phyloP scores from a whole-genome alignment of 768 basidiomycete species.

The Russula ochroleuca region DNA sequence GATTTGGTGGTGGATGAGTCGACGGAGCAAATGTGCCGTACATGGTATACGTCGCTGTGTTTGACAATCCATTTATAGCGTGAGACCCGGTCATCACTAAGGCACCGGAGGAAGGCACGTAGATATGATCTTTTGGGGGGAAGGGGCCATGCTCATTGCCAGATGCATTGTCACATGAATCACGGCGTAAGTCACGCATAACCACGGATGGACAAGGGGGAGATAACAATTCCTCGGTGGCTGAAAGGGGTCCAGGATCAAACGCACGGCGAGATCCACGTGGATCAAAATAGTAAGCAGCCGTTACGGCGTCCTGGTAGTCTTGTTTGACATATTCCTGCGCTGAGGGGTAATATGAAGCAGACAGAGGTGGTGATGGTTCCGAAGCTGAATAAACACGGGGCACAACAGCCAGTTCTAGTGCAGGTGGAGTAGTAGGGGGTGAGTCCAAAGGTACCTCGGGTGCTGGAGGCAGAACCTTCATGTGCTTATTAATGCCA shows the following conservation, averaged over 20 bases:
- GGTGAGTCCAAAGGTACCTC: slow-evolving; percentile 27
- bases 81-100: slow-evolving; percentile 22
- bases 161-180: slow-evolving; percentile 19
- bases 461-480: slow-evolving; percentile 16
- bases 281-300: slow-evolving; percentile 24
- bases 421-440: slow-evolving; percentile 31
- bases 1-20: slow-evolving; percentile 26
- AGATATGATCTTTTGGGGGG: slow-evolving; percentile 16
- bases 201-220: slow-evolving; percentile 10
- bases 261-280: slow-evolving; percentile 20
- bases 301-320: slow-evolving; percentile 7
- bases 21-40: slow-evolving; percentile 23
- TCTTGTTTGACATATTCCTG: slow-evolving; percentile 25
- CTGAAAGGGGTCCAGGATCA: slow-evolving; percentile 4
- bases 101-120: slow-evolving; percentile 16
- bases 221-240: slow-evolving; percentile 12
- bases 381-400: slow-evolving; percentile 16
- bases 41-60: slow-evolving; percentile 12
- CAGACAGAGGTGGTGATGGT: slow-evolving; percentile 17
- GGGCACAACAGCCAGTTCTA: slow-evolving; percentile 27
- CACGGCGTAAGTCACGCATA: slow-evolving; percentile 17
- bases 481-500: slow-evolving; percentile 23
- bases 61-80: slow-evolving; percentile 16
- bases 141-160: slow-evolving; percentile 17
- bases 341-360: slow-evolving; percentile 18